These are phyloP conservation scores for Yamadazyma blattariae DNA, from an alignment of 1,139 yeast species.

Conservation along the genomic window DNA sequence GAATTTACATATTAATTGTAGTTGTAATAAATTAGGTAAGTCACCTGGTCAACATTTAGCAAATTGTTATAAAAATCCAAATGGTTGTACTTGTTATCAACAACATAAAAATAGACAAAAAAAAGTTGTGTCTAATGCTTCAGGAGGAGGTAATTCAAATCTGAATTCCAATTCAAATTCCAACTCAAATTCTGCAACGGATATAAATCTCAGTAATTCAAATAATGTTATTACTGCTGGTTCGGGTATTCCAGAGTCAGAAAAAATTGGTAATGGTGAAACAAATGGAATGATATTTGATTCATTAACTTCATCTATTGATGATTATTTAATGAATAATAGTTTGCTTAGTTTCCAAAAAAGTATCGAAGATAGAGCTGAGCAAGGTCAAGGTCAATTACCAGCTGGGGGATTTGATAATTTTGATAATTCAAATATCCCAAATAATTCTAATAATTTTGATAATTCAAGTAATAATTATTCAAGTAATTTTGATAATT, in stretches of 20 bases:
- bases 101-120: constrained; percentile 20
- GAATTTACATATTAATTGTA: constrained; percentile 68
- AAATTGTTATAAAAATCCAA: constrained; percentile 50
- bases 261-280: constrained; percentile 5
- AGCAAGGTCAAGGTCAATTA: neutral
- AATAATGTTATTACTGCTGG: too few relatives aligned
- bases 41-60: constrained; percentile 44
- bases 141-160: neutral
- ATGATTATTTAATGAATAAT: constrained; percentile 34
- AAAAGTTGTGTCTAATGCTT: constrained; percentile 9
- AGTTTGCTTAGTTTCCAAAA: constrained; percentile 24
- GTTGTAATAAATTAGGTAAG: constrained; percentile 63
- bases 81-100: constrained; percentile 52
- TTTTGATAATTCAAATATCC: neutral
- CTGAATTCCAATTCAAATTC: neutral
- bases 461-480: neutral
- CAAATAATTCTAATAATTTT: neutral
- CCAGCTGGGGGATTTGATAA: neutral
- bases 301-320: constrained; percentile 5
- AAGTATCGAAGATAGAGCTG: neutral
- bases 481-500: neutral
- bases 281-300: constrained; percentile 7
- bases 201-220: neutral
- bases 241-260: neutral
- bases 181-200: neutral